Conservation (phyloP, 2,329 filamentous ascomycete species). For the Penicillium sp. region DNA sequence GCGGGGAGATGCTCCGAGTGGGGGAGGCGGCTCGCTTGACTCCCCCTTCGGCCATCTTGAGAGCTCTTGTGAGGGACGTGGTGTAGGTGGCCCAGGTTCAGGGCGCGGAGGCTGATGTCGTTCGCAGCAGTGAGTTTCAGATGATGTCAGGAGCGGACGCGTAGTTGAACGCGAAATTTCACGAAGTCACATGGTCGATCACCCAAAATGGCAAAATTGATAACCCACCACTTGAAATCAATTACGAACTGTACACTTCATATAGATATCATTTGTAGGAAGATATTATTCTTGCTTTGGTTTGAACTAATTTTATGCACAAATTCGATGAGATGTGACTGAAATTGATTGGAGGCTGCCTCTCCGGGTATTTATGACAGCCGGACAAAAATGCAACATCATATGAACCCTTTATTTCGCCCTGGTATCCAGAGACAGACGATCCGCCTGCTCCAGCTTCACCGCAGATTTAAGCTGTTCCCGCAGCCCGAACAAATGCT, state of each 20-base stretch:
- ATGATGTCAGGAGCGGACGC: conserved; percentile 19
- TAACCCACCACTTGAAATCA: neutral
- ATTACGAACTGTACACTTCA: neutral
- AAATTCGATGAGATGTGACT: neutral
- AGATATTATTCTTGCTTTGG: neutral
- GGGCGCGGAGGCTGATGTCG: conserved; percentile 3
- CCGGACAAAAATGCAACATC: neutral
- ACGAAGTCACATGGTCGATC: conserved; percentile 41
- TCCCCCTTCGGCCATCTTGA: conserved; percentile 31
- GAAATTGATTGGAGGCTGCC: conserved; percentile 16
- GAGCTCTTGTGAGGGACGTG: conserved; percentile 11
- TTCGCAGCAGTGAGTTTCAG: neutral
- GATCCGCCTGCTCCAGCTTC: conserved; percentile 58
- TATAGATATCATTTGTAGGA: neutral
- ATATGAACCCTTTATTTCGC: conserved; percentile 47
- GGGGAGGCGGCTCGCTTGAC: conserved; percentile 40
- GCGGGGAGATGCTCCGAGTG: conserved; percentile 55
- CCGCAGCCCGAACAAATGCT: conserved; percentile 57
- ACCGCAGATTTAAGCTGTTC: conserved; percentile 57
- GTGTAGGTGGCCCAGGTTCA: neutral
- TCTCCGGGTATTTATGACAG: conserved; percentile 22
- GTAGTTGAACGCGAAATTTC: conserved; percentile 27
- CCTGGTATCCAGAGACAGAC: conserved; percentile 60
- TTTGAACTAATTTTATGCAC: neutral
- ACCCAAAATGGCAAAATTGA: conserved; percentile 4